Evolutionary conservation across 331 rosid species (phyloP).

Genomic region (Rosa hybrid): DNA sequence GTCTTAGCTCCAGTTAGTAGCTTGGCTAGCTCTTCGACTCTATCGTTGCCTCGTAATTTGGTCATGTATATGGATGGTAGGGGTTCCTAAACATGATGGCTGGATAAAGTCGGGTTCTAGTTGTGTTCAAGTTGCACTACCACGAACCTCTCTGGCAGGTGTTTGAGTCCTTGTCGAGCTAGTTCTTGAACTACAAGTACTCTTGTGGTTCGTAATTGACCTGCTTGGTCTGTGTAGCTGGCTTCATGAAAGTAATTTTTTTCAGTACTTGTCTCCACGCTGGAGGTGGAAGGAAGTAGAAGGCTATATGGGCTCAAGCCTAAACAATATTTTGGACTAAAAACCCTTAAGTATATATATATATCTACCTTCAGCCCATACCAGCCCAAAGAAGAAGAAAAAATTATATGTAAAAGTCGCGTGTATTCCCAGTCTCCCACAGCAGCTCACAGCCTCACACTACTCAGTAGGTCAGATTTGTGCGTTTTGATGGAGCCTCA

Average conservation of each 20-base stretch:
- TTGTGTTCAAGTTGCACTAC: neutral
- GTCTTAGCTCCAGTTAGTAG: neutral
- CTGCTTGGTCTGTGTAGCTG: conserved; percentile 13
- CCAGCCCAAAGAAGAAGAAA: too few species aligned
- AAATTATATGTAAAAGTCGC: too few species aligned
- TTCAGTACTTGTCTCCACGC: neutral
- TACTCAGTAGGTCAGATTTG: too few species aligned
- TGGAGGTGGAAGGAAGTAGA: too few species aligned
- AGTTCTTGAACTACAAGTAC: conserved; percentile 17
- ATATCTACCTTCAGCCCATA: too few species aligned
- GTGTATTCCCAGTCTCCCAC: too few species aligned
- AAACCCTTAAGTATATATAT: too few species aligned
- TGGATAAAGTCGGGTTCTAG: neutral
- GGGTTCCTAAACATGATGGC: neutral
- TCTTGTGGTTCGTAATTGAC: conserved; percentile 4
- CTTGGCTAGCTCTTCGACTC: neutral
- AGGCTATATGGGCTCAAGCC: too few species aligned
- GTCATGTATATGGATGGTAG: neutral
- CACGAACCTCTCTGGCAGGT: conserved; percentile 1
- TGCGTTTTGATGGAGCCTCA: too few species aligned
- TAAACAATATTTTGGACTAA: too few species aligned
- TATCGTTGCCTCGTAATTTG: neutral
- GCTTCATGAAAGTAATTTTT: conserved; percentile 6
- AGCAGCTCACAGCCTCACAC: too few species aligned
- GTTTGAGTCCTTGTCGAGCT: neutral